Percentiles rank a stretch among this genome's conserved stretches.
phyloP scores from a whole-genome alignment of 495 filamentous ascomycete genomes.

The Recurvomyces mirabilis region DNA sequence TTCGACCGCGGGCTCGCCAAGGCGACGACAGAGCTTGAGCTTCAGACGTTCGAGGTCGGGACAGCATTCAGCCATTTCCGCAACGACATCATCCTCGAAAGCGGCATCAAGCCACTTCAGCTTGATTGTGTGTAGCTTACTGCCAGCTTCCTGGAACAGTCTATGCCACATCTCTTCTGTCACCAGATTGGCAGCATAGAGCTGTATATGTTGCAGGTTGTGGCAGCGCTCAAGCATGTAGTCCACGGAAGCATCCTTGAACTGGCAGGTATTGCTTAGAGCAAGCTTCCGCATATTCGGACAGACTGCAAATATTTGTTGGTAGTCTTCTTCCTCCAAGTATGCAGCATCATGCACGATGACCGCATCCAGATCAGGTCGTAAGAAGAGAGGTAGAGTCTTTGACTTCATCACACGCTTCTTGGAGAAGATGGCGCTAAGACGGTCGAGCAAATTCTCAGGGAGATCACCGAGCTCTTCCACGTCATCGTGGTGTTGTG shows the following conservation, averaged over 20 bases:
- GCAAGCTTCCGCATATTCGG: conserved; percentile 56
- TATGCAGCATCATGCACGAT: conserved; percentile 69
- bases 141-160: conserved; percentile 51
- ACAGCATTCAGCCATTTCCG: conserved; percentile 47
- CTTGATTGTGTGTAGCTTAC: conserved; percentile 52
- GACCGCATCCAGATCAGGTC: conserved; percentile 52
- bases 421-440: conserved; percentile 73
- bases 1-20: conserved; percentile 37
- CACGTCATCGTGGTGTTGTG: conserved; percentile 67
- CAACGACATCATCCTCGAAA: conserved; percentile 56
- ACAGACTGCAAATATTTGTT: conserved; percentile 66
- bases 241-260: conserved; percentile 71
- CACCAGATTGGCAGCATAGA: conserved; percentile 72
- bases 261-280: conserved; percentile 68
- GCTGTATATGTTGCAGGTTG: conserved; percentile 48
- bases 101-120: conserved; percentile 57
- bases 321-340: conserved; percentile 61
- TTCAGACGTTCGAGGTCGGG: conserved; percentile 61
- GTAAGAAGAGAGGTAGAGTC: conserved; percentile 69
- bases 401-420: conserved; percentile 55
- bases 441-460: conserved; percentile 51
- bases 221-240: conserved; percentile 63
- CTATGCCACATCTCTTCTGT: conserved; percentile 58
- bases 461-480: conserved; percentile 78
- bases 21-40: conserved; percentile 46